Evolutionary conservation across 1,139 yeast genomes (phyloP), one percentile per base, ranked within the genome.

Genomic region (Hyphopichia wangnamkhiaoensis): DNA sequence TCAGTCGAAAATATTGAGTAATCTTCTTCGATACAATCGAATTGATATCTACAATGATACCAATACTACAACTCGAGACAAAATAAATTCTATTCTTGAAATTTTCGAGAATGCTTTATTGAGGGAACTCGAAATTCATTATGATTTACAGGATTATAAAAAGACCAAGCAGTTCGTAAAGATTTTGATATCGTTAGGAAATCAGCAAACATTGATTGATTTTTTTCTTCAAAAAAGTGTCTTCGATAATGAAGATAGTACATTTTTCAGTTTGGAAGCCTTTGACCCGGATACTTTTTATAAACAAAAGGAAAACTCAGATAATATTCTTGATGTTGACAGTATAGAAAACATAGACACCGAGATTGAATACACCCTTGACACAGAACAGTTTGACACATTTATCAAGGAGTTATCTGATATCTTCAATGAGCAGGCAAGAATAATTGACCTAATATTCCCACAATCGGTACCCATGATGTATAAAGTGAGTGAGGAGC

Each of bases 71-170:
- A 70, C 70, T 18, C 54, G 69, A 25, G 79, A 74, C 37, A 74
- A 79, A 47, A 61, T 84, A 37, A 71, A 71, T 28, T 70, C 84
- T 1, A 68, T 83, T n/a, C 62, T 81, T 35, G 94, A 85, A 52
- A 69, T 86, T 28, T 87, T 88, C 55, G 85, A 85, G 38, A 84
- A 77, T 53, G 89, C 94, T 0, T 73, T 86, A 7, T 57, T 87
- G 25, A 65, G 81, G 35, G 96, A 89, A 49, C 71, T 90, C 48
- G 94, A 85, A 41, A 64, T 72, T 28, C 79, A 74, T 48, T 77
- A 78, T 48, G 82, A 77, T 37, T 59, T 70, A 2, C 68, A 73
- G 38, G 82, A 85, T 38, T 75, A 63, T 48, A 55, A 53, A 10
- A 53, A 61, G 20, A 61, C 74, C 13, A 55, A 58, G 27, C 46